Conservation (phyloP, 495 filamentous ascomycete species). For the Chaetomium tenue region DNA sequence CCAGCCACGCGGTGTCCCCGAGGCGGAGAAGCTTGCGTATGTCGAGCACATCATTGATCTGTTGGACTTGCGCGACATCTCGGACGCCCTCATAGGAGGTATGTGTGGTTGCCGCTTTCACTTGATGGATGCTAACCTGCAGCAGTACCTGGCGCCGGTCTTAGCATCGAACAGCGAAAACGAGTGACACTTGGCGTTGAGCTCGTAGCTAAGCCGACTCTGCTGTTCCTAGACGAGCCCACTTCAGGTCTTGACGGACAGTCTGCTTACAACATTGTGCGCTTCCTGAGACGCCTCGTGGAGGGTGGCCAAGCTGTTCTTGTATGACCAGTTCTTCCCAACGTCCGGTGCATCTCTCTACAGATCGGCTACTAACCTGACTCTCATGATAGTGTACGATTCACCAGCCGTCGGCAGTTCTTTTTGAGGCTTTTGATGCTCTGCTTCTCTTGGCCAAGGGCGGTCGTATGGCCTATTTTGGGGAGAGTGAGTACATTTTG, state of each 20-base stretch:
- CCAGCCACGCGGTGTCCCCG: constrained; percentile 62
- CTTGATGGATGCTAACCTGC: background rate
- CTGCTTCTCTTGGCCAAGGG: constrained; percentile 64
- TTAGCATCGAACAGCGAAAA: constrained; percentile 54
- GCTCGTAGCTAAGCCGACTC: constrained; percentile 77
- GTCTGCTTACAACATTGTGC: constrained; percentile 72
- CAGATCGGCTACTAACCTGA: background rate
- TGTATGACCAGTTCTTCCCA: background rate
- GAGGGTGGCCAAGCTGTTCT: constrained; percentile 67
- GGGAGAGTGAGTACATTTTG: constrained; percentile 28
- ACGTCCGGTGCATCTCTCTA: background rate
- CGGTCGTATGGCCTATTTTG: constrained; percentile 67
- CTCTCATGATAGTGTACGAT: constrained; percentile 57
- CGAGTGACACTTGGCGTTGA: constrained; percentile 86
- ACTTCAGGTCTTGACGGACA: constrained; percentile 83
- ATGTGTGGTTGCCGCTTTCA: background rate
- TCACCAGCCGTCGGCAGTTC: constrained; percentile 68
- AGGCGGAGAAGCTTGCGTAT: constrained; percentile 71
- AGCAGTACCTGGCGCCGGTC: constrained; percentile 60
- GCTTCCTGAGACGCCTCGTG: constrained; percentile 80
- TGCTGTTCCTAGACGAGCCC: constrained; percentile 76
- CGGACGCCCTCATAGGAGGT: constrained; percentile 73
- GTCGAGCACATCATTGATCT: constrained; percentile 84
- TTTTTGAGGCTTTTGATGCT: constrained; percentile 73
- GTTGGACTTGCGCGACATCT: constrained; percentile 73